Evolutionary conservation across 768 basidiomycete species (phyloP).

Genomic region (Terana coerulea): DNA sequence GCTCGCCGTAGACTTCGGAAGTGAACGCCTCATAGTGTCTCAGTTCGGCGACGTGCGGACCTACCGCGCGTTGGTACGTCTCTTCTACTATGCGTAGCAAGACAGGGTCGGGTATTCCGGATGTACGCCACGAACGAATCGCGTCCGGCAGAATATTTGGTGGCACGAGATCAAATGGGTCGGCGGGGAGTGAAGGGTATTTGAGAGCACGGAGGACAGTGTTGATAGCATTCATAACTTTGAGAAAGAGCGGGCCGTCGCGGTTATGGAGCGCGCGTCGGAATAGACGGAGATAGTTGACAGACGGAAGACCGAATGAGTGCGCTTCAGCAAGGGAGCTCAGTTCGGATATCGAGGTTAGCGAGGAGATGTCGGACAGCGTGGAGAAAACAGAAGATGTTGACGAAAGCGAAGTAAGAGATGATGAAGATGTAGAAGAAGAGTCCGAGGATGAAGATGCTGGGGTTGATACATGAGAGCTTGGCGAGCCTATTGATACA

Average conservation of each 20-base stretch:
- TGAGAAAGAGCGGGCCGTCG: constrained; percentile 70
- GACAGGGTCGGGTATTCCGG: constrained; percentile 60
- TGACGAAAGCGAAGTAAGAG: constrained; percentile 30
- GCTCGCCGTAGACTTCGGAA: constrained; percentile 85
- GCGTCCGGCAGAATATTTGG: constrained; percentile 47
- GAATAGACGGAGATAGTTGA: constrained; percentile 52
- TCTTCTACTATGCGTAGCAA: constrained; percentile 81
- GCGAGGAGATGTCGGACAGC: constrained; percentile 28
- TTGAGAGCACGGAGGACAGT: constrained; percentile 58
- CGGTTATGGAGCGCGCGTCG: constrained; percentile 65
- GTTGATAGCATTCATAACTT: constrained; percentile 61
- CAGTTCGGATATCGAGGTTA: constrained; percentile 17
- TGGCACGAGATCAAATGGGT: constrained; percentile 42
- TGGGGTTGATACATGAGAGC: constrained; percentile 19
- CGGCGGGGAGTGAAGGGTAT: constrained; percentile 53
- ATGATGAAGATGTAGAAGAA: constrained; percentile 28
- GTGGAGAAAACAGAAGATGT: constrained; percentile 31
- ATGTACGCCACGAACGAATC: constrained; percentile 46
- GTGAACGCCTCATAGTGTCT: constrained; percentile 81
- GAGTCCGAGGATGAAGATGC: constrained; percentile 21
- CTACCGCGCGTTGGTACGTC: constrained; percentile 90
- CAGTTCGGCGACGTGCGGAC: constrained; percentile 80
- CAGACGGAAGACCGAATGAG: constrained; percentile 15
- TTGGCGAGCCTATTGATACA: background rate
- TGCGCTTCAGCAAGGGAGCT: constrained; percentile 13